Base-by-base conservation (phyloP, 73 alveolate species). In the Loxodes magnus region DNA sequence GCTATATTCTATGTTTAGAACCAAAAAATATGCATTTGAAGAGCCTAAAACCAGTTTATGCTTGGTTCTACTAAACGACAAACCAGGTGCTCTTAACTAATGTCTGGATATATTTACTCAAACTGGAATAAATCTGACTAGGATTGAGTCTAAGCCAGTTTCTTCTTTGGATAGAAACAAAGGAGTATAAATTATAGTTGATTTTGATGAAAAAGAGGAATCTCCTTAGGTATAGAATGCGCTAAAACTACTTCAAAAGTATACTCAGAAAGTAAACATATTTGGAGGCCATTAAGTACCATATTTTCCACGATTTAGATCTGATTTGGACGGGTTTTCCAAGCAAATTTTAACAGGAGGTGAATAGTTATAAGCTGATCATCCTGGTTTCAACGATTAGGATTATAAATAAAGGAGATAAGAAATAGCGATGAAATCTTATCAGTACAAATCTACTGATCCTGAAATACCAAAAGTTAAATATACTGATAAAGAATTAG, bases 251-350 rank as follows among this genome's bases (percentile, higher is more conserved):
- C 39, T 46, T 5, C 14, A 16, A 1, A 10, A 7, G 2, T 15
- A 10, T 12, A 41, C 43, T 0, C 7, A 25, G 7, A 16, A 46
- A 46, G 34, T 19, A 1, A 0, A 10, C 22, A 24, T 12, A 24
- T 2, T 24, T 10, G 6, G 5, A 10, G 5, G 42, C 33, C 10
- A 41, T 10, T 62, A 64, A 38, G 91, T 77, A 7, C 84, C 85
- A 2, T 77, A 86, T 85, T 77, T 77, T 63, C 92, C 92, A 4
- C 62, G 72, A n/a, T 26, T 42, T 1, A 5, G 62, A 14, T 9
- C 34, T 14, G 92, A 77, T 49, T 36, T 77, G 24, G 78, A 71
- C 35, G 29, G 37, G 17, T 50, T 77, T 15, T 79, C 72, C 1
- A 67, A 72, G 35, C 38, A 33, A 12, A 24, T 61, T 20, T 33